Evolutionary conservation across 2,329 filamentous ascomycete genomes (phyloP).

Genomic region (Aspergillus terreus): DNA sequence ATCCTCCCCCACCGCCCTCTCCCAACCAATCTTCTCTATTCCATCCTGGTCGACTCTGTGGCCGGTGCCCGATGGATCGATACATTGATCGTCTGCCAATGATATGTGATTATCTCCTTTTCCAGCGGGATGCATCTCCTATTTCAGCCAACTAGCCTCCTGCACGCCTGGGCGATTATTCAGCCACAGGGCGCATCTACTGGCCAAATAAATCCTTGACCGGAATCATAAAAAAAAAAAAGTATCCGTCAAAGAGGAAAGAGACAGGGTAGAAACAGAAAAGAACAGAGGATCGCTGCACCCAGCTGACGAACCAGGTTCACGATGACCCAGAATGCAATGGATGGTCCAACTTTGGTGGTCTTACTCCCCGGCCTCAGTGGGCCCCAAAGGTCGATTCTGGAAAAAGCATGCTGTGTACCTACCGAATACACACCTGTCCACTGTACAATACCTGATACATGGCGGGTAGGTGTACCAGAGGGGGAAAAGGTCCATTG

Average conservation of each 20-base stretch:
- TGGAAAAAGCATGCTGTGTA: conserved; percentile 21
- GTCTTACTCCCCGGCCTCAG: conserved; percentile 12
- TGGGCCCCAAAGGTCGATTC: conserved; percentile 15
- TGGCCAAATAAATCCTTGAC: neutral
- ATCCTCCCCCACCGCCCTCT: conserved; percentile 5
- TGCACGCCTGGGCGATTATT: conserved; percentile 26
- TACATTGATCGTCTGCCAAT: conserved; percentile 12
- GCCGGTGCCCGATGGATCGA: conserved; percentile 8
- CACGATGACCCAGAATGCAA: conserved; percentile 8
- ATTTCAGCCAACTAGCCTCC: conserved; percentile 28
- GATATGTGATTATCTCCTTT: conserved; percentile 15
- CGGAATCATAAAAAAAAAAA: neutral
- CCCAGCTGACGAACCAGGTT: conserved; percentile 1
- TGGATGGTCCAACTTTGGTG: conserved; percentile 14
- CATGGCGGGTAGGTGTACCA: conserved; percentile 3
- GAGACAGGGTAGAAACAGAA: neutral
- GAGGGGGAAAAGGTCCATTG: conserved; percentile 4
- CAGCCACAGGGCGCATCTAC: conserved; percentile 18
- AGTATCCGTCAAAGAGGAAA: neutral
- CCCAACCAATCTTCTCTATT: conserved; percentile 10
- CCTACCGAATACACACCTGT: conserved; percentile 9
- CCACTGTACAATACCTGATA: conserved; percentile 3
- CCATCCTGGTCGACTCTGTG: conserved; percentile 1
- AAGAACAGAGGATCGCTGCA: conserved; percentile 1
- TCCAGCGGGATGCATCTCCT: conserved; percentile 18